Conservation (phyloP, 768 basidiomycete genomes). For the Gymnopilus junonius region DNA sequence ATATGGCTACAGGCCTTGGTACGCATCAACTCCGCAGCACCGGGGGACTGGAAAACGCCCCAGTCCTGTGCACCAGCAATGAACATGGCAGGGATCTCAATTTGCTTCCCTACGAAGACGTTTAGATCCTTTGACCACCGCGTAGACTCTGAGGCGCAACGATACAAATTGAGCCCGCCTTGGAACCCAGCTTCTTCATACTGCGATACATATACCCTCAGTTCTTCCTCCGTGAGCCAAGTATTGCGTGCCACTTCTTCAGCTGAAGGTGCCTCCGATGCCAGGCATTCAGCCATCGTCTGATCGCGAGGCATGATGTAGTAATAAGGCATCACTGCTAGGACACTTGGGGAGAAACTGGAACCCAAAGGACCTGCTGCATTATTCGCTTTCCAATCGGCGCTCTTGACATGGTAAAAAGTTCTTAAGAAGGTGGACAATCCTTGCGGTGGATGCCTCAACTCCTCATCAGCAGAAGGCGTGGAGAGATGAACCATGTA, state of each 20-base stretch:
- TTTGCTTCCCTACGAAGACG: slow-evolving; percentile 48
- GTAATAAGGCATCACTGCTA: slow-evolving; percentile 56
- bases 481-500: slow-evolving; percentile 57
- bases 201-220: slow-evolving; percentile 51
- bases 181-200: slow-evolving; percentile 62
- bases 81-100: slow-evolving; percentile 61
- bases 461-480: slow-evolving; percentile 48
- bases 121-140: slow-evolving; percentile 43
- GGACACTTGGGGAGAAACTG: slow-evolving; percentile 32
- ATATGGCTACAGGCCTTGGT: slow-evolving; percentile 37
- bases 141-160: slow-evolving; percentile 39
- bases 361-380: slow-evolving; percentile 39
- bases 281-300: slow-evolving; percentile 56
- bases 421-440: slow-evolving; percentile 53
- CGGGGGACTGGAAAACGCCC: slow-evolving; percentile 62
- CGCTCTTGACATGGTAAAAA: slow-evolving; percentile 65
- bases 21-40: slow-evolving; percentile 50
- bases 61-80: slow-evolving; percentile 60
- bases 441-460: slow-evolving; percentile 46
- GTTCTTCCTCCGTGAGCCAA: slow-evolving; percentile 57
- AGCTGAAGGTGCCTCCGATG: slow-evolving; percentile 35
- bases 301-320: slow-evolving; percentile 62
- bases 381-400: slow-evolving; percentile 49
- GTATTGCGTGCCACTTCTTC: slow-evolving; percentile 29
- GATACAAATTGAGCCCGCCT: slow-evolving; percentile 65